A percentile compares a stretch with the other conserved stretches of the same genome.
These are phyloP conservation scores for Dothistroma pini DNA, from an alignment of 2,329 filamentous ascomycete species.

Conservation along the genomic window DNA sequence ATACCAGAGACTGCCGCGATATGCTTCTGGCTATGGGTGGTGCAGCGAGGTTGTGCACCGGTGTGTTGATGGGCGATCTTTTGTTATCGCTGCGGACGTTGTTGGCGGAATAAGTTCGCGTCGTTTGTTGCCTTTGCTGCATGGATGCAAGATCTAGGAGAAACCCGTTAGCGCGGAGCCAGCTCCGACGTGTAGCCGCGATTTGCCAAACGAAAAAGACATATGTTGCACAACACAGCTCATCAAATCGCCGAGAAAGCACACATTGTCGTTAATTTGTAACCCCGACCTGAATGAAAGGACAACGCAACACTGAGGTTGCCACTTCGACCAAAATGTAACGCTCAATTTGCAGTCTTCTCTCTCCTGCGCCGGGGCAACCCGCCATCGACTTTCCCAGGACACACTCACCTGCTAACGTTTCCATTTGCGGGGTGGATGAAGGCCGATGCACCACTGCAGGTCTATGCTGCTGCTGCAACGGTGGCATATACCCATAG, in stretches of 20 bases:
- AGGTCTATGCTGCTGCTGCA: conserved; percentile 19
- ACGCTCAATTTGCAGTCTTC: background rate
- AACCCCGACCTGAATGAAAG: too few relatives aligned
- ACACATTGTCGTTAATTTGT: too few relatives aligned
- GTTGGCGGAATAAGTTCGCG: conserved; percentile 34
- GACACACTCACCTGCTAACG: conserved; percentile 42
- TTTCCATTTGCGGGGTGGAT: conserved; percentile 48
- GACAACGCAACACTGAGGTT: too few relatives aligned
- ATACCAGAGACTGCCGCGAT: conserved; percentile 40
- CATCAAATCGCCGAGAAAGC: background rate
- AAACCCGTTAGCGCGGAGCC: conserved; percentile 7
- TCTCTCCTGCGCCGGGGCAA: background rate
- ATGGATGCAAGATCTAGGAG: conserved; percentile 45
- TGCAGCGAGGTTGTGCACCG: conserved; percentile 23
- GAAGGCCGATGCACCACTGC: conserved; percentile 36
- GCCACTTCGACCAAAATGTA: background rate
- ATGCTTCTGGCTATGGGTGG: conserved; percentile 37
- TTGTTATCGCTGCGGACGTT: conserved; percentile 32
- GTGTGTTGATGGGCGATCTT: conserved; percentile 24
- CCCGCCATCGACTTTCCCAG: background rate
- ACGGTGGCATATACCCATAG: conserved; percentile 15
- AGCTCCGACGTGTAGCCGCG: background rate
- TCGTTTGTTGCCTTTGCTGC: conserved; percentile 44
- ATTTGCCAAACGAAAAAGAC: background rate
- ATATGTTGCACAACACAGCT: background rate